Base-by-base conservation (phyloP, 768 basidiomycete species). In the Suillus bovinus region DNA sequence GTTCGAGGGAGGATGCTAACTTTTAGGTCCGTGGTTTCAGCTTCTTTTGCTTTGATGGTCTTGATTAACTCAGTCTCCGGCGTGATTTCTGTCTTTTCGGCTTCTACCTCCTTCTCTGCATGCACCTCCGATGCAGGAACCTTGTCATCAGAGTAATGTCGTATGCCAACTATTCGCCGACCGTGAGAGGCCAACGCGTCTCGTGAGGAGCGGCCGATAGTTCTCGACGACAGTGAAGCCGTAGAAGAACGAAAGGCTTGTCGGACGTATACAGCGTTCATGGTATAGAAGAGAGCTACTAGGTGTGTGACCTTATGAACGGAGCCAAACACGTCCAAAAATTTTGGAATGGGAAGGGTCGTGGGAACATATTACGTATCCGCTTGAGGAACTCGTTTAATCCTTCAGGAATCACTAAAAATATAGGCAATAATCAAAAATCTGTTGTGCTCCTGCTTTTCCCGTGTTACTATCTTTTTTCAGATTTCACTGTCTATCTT, bases 11-110 rank as follows among this genome's bases (percentile, higher is more conserved):
- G 27, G 39, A 20, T 41, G 79, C 90, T 68, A 69, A 94, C 93
- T 65, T 88, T 93, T 64, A 94, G 80, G 75, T 94, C 94, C n/a
- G 84, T 78, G n/a, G 88, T 86, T 72, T 91, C 90, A 29, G 80
- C 84, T 73, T 92, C 87, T 74, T 94, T 91, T 66, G 86, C 86
- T 79, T 93, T 89, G 61, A 96, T 80, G 72, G 90, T 89, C 64
- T 74, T 66, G 46, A 74, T 69, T 27, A 76, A 60, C 60, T 81
- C 80, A 24, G 74, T 68, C 56, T 79, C 73, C 29, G 78, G 67
- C 60, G 80, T 75, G 60, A 66, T 61, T 24, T 71, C 67, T 59
- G 72, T 59, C 24, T 58, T 44, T 8, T 65, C 67, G n/a, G 49
- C 50, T 59, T 64, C 69, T 60, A 73, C 65, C 44, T 59, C 67